These are phyloP conservation scores for Geranium incanum DNA, from an alignment of 441 rosid species.

Conservation along the genomic window DNA sequence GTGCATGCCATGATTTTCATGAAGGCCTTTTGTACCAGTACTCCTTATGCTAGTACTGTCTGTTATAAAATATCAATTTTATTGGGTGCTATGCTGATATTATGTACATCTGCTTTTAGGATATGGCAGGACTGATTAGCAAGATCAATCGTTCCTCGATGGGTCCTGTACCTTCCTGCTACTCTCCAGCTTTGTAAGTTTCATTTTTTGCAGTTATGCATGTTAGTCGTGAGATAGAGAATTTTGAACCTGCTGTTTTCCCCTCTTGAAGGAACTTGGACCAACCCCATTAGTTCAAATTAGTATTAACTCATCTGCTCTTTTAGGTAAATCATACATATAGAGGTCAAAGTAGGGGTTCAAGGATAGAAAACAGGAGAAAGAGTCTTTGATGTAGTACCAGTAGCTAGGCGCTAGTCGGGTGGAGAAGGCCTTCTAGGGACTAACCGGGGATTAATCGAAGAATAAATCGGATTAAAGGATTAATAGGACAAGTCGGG, in stretches of 20 bases:
- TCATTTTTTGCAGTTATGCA: constrained; percentile 12
- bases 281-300: not conserved
- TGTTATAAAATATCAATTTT: not conserved
- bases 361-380: not conserved
- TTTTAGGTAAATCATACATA: too few relatives aligned
- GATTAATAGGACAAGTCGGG: too few relatives aligned
- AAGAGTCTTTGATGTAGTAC: not conserved
- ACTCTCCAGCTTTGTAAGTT: constrained; percentile 84
- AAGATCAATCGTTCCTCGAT: constrained; percentile 94
- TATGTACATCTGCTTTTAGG: constrained; percentile 39
- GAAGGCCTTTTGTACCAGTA: not conserved
- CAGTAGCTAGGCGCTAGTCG: too few relatives aligned
- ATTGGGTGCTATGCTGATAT: not conserved
- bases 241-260: not conserved
- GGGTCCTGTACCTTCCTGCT: constrained; percentile 85
- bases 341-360: too few relatives aligned
- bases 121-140: constrained; percentile 95
- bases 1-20: not conserved
- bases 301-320: not conserved
- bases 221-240: constrained; percentile 10
- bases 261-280: not conserved
- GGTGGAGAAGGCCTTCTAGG: too few relatives aligned
- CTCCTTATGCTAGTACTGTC: not conserved
- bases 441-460: too few relatives aligned
- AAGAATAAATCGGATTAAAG: too few relatives aligned